Base-by-base conservation (phyloP, 495 filamentous ascomycete genomes). In the Letharia lupina region DNA sequence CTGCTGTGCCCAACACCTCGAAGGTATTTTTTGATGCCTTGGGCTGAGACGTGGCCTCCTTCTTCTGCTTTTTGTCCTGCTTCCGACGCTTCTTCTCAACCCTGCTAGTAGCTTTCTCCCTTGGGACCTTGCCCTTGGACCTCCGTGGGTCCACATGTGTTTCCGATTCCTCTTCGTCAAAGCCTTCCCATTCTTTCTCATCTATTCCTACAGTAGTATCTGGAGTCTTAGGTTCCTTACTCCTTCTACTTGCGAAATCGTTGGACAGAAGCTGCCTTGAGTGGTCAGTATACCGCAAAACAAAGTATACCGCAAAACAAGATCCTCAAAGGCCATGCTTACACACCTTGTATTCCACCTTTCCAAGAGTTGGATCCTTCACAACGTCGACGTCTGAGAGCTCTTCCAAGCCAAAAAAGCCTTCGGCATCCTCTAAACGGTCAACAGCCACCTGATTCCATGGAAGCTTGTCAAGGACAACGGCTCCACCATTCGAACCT, bases 371-470 rank as follows among this genome's bases (percentile, higher is more conserved):
- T 6, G 75, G 76, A 62, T 87, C 80, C 48, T 78, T 81, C 41
- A 95, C 77, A 28, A 98, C 80, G 40, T 96, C 91, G 1, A 98
- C 90, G 54, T 88, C 91, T 11, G 95, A 90, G 57, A 97, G 86
- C 71, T 98, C 94, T 68, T 98, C 93, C 48, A 98, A 74, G 0
- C 94, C 93, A 75, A 86, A 96, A 75, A 98, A 96, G 0, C 95
- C 94, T 68, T 91, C 91, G n/a, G 89, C 89, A 80, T 98, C 90
- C 52, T 94, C 89, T 67, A 96, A 81, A 23, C 63, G 54, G 69
- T 93, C 93, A 62, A 97, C 81, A 33, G 86, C 74, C 20, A 96
- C 91, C 65, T 87, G 83, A 68, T 86, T 86, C 94, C 94, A 98
- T 77, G 80, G 78, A 41, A 98, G 81, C 23, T 87, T 82, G 68